A percentile compares a stretch with the other conserved stretches of the same genome.
phyloP scores from a whole-genome alignment of 176 grass and related monocot genomes.

The Phoenix dactylifera region DNA sequence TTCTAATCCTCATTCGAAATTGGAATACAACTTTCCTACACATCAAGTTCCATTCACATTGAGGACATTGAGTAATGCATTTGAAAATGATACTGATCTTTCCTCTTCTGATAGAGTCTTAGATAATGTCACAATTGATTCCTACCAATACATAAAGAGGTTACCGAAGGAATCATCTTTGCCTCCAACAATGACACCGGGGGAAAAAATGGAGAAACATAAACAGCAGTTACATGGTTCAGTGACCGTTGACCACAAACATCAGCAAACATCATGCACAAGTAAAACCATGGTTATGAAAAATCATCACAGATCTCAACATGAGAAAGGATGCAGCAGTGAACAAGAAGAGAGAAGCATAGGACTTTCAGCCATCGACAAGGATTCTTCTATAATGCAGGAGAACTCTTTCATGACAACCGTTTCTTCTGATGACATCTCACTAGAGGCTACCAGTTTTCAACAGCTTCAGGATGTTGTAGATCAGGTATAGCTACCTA shows the following conservation, averaged over 20 bases:
- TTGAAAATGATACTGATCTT: not conserved
- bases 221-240: constrained; percentile 17
- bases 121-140: not conserved
- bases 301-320: constrained; percentile 17
- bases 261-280: constrained; percentile 27
- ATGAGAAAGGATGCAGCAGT: constrained; percentile 21
- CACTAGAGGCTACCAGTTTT: constrained; percentile 61
- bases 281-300: constrained; percentile 35
- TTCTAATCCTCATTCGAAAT: constrained; percentile 41
- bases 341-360: constrained; percentile 28
- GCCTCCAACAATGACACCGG: constrained; percentile 20
- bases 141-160: not conserved
- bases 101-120: not conserved
- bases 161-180: not conserved
- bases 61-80: constrained; percentile 17
- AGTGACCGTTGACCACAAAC: constrained; percentile 15
- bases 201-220: constrained; percentile 32
- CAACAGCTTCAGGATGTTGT: constrained; percentile 69
- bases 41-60: constrained; percentile 30
- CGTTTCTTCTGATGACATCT: constrained; percentile 39
- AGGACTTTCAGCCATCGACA: constrained; percentile 19
- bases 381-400: constrained; percentile 39
- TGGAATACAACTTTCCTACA: constrained; percentile 28
- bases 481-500: constrained; percentile 54
- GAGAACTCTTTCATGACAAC: constrained; percentile 43